These are phyloP conservation scores for Dillenia turbinata DNA, from an alignment of 164 flowering plant genomes.

Conservation along the genomic window DNA sequence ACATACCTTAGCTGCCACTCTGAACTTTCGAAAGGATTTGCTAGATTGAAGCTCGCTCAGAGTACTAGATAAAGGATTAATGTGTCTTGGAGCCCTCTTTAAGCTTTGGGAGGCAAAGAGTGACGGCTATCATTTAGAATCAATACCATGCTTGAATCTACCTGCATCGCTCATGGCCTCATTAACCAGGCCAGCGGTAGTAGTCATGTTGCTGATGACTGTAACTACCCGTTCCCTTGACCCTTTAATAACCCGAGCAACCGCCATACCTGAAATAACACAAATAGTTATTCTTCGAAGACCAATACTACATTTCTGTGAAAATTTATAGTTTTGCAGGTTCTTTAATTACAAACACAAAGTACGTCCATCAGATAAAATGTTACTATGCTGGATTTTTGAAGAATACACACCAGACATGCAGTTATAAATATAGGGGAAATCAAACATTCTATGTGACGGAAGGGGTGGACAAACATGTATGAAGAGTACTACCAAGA, in stretches of 20 bases:
- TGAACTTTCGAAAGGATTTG: conserved; percentile 66
- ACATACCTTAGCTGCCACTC: conserved; percentile 87
- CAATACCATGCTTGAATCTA: conserved; percentile 84
- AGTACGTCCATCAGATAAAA: too few species aligned
- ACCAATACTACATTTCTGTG: background rate
- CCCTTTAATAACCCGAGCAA: conserved; percentile 86
- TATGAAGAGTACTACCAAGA: conserved; percentile 52
- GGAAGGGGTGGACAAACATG: background rate
- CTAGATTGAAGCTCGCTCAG: conserved; percentile 87
- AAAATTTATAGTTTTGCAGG: background rate
- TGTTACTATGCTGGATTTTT: too few species aligned
- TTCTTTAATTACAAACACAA: too few species aligned
- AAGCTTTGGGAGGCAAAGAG: conserved; percentile 63
- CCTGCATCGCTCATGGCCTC: conserved; percentile 97
- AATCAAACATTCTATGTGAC: background rate
- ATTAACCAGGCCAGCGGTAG: conserved; percentile 83
- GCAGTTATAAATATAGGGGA: too few species aligned
- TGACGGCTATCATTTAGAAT: conserved; percentile 85
- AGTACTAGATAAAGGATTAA: conserved; percentile 72
- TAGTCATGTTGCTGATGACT: conserved; percentile 74
- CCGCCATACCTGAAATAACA: conserved; percentile 64
- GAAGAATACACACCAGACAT: too few species aligned
- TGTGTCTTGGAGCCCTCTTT: conserved; percentile 64
- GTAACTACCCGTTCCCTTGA: conserved; percentile 68
- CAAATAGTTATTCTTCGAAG: background rate